Evolutionary conservation across 106 monocot species (phyloP), one percentile per base, ranked within the genome.

Genomic region (Gastrodia elata): DNA sequence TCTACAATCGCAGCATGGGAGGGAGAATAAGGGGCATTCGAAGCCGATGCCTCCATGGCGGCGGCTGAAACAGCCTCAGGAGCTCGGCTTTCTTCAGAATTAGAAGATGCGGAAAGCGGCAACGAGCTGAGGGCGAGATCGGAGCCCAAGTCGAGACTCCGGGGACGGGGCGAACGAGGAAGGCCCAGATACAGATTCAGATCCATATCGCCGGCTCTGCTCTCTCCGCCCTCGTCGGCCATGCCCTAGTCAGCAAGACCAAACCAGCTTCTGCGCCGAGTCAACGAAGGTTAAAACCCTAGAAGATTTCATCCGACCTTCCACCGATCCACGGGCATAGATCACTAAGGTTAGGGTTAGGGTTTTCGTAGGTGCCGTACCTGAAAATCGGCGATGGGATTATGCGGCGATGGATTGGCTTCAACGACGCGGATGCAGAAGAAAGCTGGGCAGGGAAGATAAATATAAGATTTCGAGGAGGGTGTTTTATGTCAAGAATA

Each of bases 111-210:
- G 5, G 75, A 71, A 26, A 48, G 11, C 39, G 82, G 74, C 37
- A 80, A 39, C 13, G 91, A 83, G 73, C 82, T 81, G 41, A 90
- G 93, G 33, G 85, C 81, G 30, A 90, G 87, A 77, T 90, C 90
- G 37, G 90, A 87, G 20, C 93, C 90, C 6, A 93, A 85, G 76
- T 85, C 89, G 1, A 71, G 57, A 25, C 75, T 69, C 61, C 72
- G 81, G 5, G 68, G 76, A 25, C 81, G 84, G n/a, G 85, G 83
- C 0, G 85, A 85, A 15, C 74, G 85, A 10, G 93, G 87, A 27
- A 90, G 83, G 11, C 90, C 93, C 27, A 93, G 46, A 46, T 90
- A 90, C 39, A 93, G 83, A 76, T 93, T 93, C 77, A 93, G 87
- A 85, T 93, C 93, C 87, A 93, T 82, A 28, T 74, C 71, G 43